phyloP scores from a whole-genome alignment of 768 basidiomycete genomes.

The Pleurotus eryngii region DNA sequence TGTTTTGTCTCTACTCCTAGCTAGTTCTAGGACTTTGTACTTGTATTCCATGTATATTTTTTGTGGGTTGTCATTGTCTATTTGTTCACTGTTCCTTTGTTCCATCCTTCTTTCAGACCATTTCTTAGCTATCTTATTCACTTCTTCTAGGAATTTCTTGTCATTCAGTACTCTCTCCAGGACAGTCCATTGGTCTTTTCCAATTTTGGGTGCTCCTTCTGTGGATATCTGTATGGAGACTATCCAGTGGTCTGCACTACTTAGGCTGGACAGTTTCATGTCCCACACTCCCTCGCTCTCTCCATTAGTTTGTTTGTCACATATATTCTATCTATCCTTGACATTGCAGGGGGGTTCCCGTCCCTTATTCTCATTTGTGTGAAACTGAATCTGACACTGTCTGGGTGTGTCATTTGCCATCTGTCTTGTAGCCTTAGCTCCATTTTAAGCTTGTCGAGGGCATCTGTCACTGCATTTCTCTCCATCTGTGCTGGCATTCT shows the following conservation, averaged over 20 bases:
- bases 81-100: no score
- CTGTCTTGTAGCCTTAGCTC: conserved; percentile 23
- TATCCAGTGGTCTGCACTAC: conserved; percentile 28
- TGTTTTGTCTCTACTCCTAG: no score
- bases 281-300: conserved; percentile 21
- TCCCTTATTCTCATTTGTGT: conserved; percentile 4
- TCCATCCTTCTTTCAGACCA: not conserved
- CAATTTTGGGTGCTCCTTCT: conserved; percentile 21
- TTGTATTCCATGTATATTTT: no score
- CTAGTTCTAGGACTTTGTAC: no score
- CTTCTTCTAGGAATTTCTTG: conserved; percentile 10
- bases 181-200: conserved; percentile 29
- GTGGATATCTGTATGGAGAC: conserved; percentile 18
- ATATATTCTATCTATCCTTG: conserved; percentile 35
- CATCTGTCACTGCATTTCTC: not conserved
- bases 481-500: conserved; percentile 25
- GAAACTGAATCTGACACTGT: conserved; percentile 23
- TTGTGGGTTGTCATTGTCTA: no score
- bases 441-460: conserved; percentile 19
- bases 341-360: conserved; percentile 13
- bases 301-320: conserved; percentile 9
- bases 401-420: conserved; percentile 25
- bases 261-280: conserved; percentile 15
- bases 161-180: conserved; percentile 18
- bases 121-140: conserved; percentile 5